Evolutionary conservation across 139 green algal genomes (phyloP), one percentile per base, ranked within the genome.

Genomic region (Picochlorum sp.): DNA sequence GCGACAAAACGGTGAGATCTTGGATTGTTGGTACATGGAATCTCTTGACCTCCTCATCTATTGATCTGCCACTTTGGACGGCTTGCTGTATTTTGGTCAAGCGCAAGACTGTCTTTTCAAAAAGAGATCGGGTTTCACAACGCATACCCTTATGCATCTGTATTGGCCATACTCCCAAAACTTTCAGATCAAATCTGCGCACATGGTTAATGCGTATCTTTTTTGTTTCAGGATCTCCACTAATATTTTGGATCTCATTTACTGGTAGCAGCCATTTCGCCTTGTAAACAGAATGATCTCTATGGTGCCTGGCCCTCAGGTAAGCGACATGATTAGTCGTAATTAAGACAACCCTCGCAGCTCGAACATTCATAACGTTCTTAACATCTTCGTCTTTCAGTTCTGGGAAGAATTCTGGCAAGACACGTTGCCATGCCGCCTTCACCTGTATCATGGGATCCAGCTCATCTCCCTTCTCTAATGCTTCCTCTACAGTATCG

Each of bases 321-420:
- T 90, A 88, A 9, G 74, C 73, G 18, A 93, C 53, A 59, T 93
- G 84, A 1, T 24, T 54, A 55, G 75, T 56, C 5, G 81, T 90
- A 30, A 93, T 69, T 61, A 93, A 65, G 60, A 92, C 58, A 22
- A 89, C 70, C 25, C 85, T 77, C 2, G 61, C 72, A 20, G 53
- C 37, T 2, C 75, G 68, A 7, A 77, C 68, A 24, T 73, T 72
- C 50, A 93, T 31, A 55, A 92, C 82, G 39, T 93, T 79, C 26
- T n/a, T 43, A 5, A 54, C 60, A 28, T 36, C 16, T 28, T 75
- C 67, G 13, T 33, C 32, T 4, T 44, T 68, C 65, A 93, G 67
- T 16, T 57, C 33, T 1, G 73, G 69, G 4, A 75, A 77, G 30
- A 91, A 66, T 28, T 67, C 45, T 3, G 68, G 57, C 49, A 93